Percentiles rank a stretch among this genome's conserved stretches.
Conservation (phyloP, 1,284 basidiomycete species). For the Golubevia pallescens region DNA sequence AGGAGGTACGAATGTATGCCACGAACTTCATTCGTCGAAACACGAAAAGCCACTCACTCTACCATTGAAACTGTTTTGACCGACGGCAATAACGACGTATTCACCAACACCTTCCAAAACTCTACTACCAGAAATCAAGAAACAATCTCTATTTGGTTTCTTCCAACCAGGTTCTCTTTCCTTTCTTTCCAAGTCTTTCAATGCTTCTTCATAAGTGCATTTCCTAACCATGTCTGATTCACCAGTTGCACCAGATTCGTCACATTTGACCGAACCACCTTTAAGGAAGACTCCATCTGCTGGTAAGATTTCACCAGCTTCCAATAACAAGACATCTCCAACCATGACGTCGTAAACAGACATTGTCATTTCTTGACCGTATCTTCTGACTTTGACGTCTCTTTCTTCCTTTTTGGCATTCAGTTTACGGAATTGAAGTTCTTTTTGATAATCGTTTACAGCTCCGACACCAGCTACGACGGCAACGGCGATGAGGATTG, state of each 20-base stretch:
- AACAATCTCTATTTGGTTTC: conserved; percentile 80
- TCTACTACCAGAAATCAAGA: conserved; percentile 90
- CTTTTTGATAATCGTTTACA: conserved; percentile 94
- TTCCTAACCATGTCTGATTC: conserved; percentile 96
- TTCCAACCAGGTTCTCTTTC: conserved; percentile 51
- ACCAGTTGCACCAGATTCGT: conserved; percentile 94
- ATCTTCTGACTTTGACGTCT: conserved; percentile 86
- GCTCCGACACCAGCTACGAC: conserved; percentile 73
- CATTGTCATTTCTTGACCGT: conserved; percentile 84
- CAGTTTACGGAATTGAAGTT: conserved; percentile 87
- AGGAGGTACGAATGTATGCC: conserved; percentile 11
- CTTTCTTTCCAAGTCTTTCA: conserved; percentile 67
- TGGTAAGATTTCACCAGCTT: conserved; percentile 93
- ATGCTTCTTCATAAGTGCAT: conserved; percentile 77
- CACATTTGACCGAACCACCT: conserved; percentile 92
- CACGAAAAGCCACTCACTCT: conserved; percentile 71
- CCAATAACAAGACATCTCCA: conserved; percentile 87
- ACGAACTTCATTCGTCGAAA: conserved; percentile 1
- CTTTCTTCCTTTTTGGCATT: conserved; percentile 97
- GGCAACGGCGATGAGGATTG: conserved; percentile 80
- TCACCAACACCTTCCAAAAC: conserved; percentile 92
- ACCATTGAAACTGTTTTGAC: conserved; percentile 90
- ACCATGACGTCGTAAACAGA: conserved; percentile 81
- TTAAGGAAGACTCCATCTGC: conserved; percentile 92
- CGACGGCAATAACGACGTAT: conserved; percentile 91